Percentiles rank a stretch among this genome's conserved stretches.
These are phyloP conservation scores for Camellia sinensis DNA, from an alignment of 148 eudicot genomes.

Conservation along the genomic window DNA sequence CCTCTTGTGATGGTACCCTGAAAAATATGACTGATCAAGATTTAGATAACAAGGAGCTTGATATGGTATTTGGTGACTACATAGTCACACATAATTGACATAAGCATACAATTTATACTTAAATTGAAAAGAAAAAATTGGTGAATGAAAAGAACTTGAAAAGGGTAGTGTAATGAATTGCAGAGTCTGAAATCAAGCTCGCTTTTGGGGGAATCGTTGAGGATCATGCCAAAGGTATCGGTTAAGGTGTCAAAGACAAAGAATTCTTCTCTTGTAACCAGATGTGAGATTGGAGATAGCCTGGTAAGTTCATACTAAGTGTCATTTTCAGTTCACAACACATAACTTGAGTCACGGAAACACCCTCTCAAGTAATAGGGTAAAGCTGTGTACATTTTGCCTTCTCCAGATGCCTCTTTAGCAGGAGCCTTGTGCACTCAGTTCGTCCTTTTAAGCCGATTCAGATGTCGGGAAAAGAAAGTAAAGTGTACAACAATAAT, in stretches of 20 bases:
- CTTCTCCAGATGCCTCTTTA: too few relatives aligned
- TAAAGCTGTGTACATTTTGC: too few relatives aligned
- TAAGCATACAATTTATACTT: not conserved
- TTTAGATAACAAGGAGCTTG: not conserved
- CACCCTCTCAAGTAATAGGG: too few relatives aligned
- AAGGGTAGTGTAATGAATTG: slow-evolving; percentile 13
- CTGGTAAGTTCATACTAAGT: slow-evolving; percentile 49
- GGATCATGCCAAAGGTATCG: slow-evolving; percentile 58
- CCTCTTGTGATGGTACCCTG: not conserved
- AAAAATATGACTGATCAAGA: too few relatives aligned
- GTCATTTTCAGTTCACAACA: too few relatives aligned
- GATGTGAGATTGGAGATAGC: slow-evolving; percentile 88
- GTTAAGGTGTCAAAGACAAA: slow-evolving; percentile 46
- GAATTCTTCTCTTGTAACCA: slow-evolving; percentile 54
- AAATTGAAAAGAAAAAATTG: not conserved
- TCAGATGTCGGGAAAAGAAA: too few relatives aligned
- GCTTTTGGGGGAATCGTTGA: slow-evolving; percentile 68
- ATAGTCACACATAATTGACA: not conserved
- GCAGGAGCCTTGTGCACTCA: too few relatives aligned
- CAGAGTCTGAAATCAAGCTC: slow-evolving; percentile 85
- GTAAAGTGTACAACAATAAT: too few relatives aligned
- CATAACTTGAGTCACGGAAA: too few relatives aligned
- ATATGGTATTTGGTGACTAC: too few relatives aligned
- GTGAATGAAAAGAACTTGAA: not conserved
- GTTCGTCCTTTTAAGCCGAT: too few relatives aligned